phyloP scores from a whole-genome alignment of 768 basidiomycete species.

The Cantharellus cinnabarinus region DNA sequence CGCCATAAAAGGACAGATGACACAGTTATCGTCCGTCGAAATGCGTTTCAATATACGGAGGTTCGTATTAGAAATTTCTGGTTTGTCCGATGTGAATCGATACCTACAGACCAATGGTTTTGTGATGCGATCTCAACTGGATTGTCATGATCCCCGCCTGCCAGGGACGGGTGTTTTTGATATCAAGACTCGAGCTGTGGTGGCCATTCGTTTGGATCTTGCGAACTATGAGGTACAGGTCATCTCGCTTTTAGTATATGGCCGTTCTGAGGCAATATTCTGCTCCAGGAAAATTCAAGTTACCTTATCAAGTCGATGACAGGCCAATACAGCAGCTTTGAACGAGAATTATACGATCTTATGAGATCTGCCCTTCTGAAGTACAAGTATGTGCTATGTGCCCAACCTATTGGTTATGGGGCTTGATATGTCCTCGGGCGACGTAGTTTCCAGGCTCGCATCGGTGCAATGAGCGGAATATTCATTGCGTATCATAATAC shows the following conservation, averaged over 20 bases:
- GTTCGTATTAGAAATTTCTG: no score
- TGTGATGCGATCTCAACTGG: conserved; percentile 88
- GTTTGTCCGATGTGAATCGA: neutral
- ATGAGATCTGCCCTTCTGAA: conserved; percentile 88
- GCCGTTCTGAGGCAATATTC: neutral
- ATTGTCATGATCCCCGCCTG: conserved; percentile 59
- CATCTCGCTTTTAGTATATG: neutral
- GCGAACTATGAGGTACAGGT: conserved; percentile 50
- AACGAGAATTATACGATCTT: conserved; percentile 87
- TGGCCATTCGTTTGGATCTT: conserved; percentile 67
- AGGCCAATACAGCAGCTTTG: conserved; percentile 61
- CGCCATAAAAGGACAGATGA: no score
- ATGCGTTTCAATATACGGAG: no score
- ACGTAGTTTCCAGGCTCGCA: conserved; percentile 75
- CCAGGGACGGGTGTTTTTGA: conserved; percentile 90
- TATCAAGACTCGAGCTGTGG: conserved; percentile 80
- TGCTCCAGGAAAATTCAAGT: conserved; percentile 46
- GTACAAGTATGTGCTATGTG: conserved; percentile 36
- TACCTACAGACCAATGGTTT: conserved; percentile 25
- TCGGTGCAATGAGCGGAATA: conserved; percentile 94
- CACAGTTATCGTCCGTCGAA: no score
- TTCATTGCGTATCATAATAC: conserved; percentile 80
- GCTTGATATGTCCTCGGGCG: neutral
- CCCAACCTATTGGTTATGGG: neutral
- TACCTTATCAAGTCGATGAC: conserved; percentile 47